Evolutionary conservation across 1,284 basidiomycete species (phyloP), one percentile per base, ranked within the genome.

Genomic region (Sporisorium sorghi): DNA sequence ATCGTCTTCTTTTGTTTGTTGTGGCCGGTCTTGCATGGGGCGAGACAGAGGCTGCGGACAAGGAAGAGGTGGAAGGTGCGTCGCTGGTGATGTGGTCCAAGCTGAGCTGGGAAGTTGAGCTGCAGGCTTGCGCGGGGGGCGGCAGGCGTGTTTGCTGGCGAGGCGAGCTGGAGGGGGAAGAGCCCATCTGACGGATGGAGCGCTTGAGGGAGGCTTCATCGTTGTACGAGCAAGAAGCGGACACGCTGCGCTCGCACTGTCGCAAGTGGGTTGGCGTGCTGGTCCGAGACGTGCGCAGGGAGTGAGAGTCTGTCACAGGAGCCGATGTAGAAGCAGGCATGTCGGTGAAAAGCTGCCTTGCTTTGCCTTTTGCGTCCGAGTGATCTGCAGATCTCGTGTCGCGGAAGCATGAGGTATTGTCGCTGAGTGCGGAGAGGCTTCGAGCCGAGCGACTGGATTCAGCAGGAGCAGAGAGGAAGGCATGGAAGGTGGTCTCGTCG

Each of bases 151-250:
- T n/a, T 3, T 32, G 53, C 21, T 60, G 67, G 1, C 48, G 48
- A 33, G 67, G 67, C 12, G 67, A 70, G 53, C 24, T 53, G 8
- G 57, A 43, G 15, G 67, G 67, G 1, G 67, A 69, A n/a, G 67
- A 69, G 28, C 56, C 61, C n/a, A 63, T 39, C 30, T 64, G 57
- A 26, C 61, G 60, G 9, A 70, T 59, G 1, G 60, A 53, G 3
- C 67, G 67, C 37, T 70, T 70, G 35, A 60, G 57, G 5, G 65
- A 61, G 26, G 19, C 28, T 23, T 57, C 50, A 6, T 61, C 48
- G 52, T 55, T 44, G 12, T 23, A 33, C 12, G 48, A 35, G 10
- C 50, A n/a, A 26, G 24, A 5, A 17, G 12, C 11, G 14, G 33
- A 17, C 14, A 37, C 24, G 17, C 11, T 33, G 12, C n/a, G 40